Evolutionary conservation across 148 eudicot genomes (phyloP).

Genomic region (Persicaria maculosa): DNA sequence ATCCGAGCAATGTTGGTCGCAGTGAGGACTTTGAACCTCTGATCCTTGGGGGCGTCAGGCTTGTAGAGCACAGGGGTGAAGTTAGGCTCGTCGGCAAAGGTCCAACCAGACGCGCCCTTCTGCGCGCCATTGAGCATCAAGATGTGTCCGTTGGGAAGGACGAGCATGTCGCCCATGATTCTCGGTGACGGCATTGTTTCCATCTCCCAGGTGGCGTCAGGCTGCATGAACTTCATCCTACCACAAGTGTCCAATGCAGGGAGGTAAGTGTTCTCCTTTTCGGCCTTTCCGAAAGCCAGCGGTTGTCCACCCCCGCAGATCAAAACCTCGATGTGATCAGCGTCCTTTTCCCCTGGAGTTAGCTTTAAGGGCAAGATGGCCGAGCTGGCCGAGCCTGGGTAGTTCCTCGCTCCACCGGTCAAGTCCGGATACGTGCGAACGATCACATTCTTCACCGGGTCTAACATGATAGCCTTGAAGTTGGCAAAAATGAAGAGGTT

Average conservation of each 20-base stretch:
- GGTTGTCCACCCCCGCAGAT: slow-evolving; percentile 61
- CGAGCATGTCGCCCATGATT: slow-evolving; percentile 72
- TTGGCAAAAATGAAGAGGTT: slow-evolving; percentile 72
- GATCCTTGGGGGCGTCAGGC: slow-evolving; percentile 27
- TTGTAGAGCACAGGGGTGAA: slow-evolving; percentile 47
- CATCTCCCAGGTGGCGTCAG: slow-evolving; percentile 41
- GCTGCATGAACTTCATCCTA: slow-evolving; percentile 26
- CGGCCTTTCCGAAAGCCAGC: slow-evolving; percentile 23
- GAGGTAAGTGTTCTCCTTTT: slow-evolving; percentile 17
- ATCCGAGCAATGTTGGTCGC: slow-evolving; percentile 45
- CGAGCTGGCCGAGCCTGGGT: slow-evolving; percentile 65
- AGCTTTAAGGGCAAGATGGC: slow-evolving; percentile 58
- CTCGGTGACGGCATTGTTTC: slow-evolving; percentile 70
- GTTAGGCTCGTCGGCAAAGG: slow-evolving; percentile 35
- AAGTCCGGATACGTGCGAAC: slow-evolving; percentile 43
- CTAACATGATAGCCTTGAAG: slow-evolving; percentile 37
- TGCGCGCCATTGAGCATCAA: slow-evolving; percentile 64
- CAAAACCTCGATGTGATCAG: slow-evolving; percentile 33
- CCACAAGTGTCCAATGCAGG: slow-evolving; percentile 59
- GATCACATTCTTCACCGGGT: slow-evolving; percentile 29
- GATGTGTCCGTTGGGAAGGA: slow-evolving; percentile 58
- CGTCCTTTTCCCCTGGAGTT: background rate
- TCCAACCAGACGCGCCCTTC: slow-evolving; percentile 66
- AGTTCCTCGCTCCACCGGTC: slow-evolving; percentile 75
- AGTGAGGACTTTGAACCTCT: slow-evolving; percentile 36